Conservation (phyloP, 2,329 filamentous ascomycete species). For the Beauveria medogensis region DNA sequence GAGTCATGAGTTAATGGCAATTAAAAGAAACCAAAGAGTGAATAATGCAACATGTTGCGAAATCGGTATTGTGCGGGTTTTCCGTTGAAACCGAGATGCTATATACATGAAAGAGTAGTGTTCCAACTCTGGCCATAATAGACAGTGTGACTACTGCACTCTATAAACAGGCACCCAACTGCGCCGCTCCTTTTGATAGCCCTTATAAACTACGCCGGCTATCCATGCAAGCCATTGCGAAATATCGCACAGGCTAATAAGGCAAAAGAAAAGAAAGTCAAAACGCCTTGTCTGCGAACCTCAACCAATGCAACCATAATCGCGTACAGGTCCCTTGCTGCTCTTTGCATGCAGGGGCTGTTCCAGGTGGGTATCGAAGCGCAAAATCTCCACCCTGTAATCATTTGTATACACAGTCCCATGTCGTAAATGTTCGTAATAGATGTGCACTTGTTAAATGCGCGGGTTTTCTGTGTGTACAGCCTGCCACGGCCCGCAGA, state of each 20-base stretch:
- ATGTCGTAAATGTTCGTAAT: slow-evolving; percentile 7
- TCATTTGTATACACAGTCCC: neutral
- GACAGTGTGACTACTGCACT: neutral
- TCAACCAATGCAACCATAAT: slow-evolving; percentile 3
- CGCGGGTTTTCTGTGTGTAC: slow-evolving; percentile 41
- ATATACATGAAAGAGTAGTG: neutral
- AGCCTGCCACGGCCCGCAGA: slow-evolving; percentile 41
- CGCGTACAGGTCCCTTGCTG: slow-evolving; percentile 1
- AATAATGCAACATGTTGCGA: neutral
- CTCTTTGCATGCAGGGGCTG: neutral
- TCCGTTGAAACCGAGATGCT: neutral
- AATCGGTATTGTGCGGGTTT: neutral
- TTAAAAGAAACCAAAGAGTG: neutral
- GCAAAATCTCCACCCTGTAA: neutral
- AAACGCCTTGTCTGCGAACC: neutral
- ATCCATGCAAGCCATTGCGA: neutral
- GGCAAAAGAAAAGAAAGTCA: neutral
- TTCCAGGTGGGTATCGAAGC: slow-evolving; percentile 1
- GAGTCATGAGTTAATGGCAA: neutral
- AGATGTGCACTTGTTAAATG: slow-evolving; percentile 24
- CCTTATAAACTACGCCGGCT: neutral
- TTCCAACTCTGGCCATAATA: neutral
- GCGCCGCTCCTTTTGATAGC: neutral
- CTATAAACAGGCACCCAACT: neutral
- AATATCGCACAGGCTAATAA: neutral